Base-by-base conservation (phyloP, 2,329 filamentous ascomycete genomes). In the Paramyrothecium roridum region DNA sequence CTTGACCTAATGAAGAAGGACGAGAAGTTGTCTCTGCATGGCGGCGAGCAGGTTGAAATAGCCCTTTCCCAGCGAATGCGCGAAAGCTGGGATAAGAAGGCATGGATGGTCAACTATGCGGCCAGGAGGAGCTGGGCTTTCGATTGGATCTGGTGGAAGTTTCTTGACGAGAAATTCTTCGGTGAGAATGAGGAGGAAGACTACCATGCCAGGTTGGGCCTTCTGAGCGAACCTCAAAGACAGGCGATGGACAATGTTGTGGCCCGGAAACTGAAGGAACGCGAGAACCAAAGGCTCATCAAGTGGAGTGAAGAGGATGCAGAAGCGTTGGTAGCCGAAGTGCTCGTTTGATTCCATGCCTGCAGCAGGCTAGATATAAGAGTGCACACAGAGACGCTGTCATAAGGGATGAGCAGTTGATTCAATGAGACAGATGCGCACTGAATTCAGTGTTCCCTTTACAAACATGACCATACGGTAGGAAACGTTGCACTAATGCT, bases 61-160 rank as follows among this genome's bases (percentile, higher is more conserved):
- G 55, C 53, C 2, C 63, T 74, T 12, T 74, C 68, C 1, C 54
- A 54, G 19, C 55, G 65, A 2, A 76, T 76, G 72, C 55, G 65
- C 8, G 61, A 71, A 33, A 73, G 68, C 56, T 74, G 70, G 73
- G 66, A 71, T 22, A 70, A 58, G 4, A 56, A 63, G 11, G 58
- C 61, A 1, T 73, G 69, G 59, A 67, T 66, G 66, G 21, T 73
- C n/a, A 68, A 62, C 52, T 73, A 72, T 30, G 71, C 67, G 3
- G 68, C 66, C 3, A 67, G 69, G 49, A 72, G 71, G 43, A 72
- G 69, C 53, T 74, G 69, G 68, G 69, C 65, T 0, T 73, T 76
- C 58, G 73, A 76, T 53, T 59, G 60, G 12, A 57, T 75, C 8
- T 76, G 54, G 54, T 75, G 72, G 72, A 70, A 62, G 52, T 69